Base-by-base conservation (phyloP, 306 rosid genomes). In the Citrullus amarus region DNA sequence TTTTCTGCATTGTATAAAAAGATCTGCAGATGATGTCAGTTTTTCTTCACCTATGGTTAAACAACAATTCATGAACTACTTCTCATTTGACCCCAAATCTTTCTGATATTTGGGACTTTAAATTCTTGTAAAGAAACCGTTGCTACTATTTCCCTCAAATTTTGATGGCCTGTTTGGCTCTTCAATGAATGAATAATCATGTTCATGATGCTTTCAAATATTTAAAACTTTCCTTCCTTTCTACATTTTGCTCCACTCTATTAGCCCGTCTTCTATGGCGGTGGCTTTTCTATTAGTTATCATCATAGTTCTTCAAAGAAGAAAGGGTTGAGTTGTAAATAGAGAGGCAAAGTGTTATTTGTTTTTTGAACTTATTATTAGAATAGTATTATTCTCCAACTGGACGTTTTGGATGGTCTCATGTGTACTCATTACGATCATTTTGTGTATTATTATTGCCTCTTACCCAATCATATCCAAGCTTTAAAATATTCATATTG, bases 1-100 rank as follows among this genome's bases (percentile, higher is more conserved):
- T 82, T 83, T 83, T 53, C 83, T 82, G 85, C 87, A 81, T 88
- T 93, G 96, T 89, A 92, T 93, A 90, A 90, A 90, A 83, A 41
- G 71, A 83, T 86, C 84, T 82, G 85, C 86, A 87, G 89, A 89
- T 87, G 86, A 77, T 93, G 89, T 88, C 96, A 81, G 61, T 50
- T 72, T 46, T 50, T 48, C 90, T 43, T 25, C 36, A 34, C 86
- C 44, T 87, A 81, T 83, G 94, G 88, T 81, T 66, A 88, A 89
- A 81, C 75, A 92, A 46, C 86, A 83, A 79, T 74, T 74, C 85
- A 95, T 90, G 93, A 90, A 91, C 96, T 84, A 78, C 86, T 88
- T 80, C 85, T 88, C 92, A 88, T 84, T 84, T 44, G 84, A 75
- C 80, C 88, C 79, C 55, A 76, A 79, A 86, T 78, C 82, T 82